A percentile compares a stretch with the other conserved stretches of the same genome.
Conservation (phyloP, 1,284 basidiomycete genomes). For the Irpex rosettiformis region DNA sequence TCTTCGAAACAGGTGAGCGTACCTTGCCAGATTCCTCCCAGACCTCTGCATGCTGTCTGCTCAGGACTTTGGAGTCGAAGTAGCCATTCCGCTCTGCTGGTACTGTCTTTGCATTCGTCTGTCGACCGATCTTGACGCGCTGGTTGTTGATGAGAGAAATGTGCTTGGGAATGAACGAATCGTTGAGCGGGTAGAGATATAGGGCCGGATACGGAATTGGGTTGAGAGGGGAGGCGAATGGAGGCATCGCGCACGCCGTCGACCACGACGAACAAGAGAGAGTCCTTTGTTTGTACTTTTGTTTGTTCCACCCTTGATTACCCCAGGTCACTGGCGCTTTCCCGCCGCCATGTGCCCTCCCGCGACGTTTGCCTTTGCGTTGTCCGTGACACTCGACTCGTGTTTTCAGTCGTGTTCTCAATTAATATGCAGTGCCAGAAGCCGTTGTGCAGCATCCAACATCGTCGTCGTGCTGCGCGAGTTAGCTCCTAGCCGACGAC, state of each 20-base stretch:
- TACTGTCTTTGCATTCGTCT: conserved; percentile 95
- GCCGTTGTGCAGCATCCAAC: not conserved
- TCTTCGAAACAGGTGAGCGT: conserved; percentile 19
- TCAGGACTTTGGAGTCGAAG: conserved; percentile 97
- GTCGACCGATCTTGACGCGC: conserved; percentile 94
- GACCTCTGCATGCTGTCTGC: conserved; percentile 95
- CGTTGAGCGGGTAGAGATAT: conserved; percentile 94
- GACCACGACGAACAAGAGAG: conserved; percentile 28
- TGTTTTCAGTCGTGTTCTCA: not conserved
- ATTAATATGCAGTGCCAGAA: not conserved
- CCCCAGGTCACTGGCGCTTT: conserved; percentile 11
- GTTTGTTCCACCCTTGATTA: conserved; percentile 18
- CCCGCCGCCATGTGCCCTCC: conserved; percentile 15
- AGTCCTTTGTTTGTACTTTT: conserved; percentile 25
- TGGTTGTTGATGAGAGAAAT: conserved; percentile 76
- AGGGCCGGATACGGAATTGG: conserved; percentile 60
- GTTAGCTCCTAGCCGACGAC: not conserved
- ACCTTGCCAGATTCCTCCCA: conserved; percentile 93
- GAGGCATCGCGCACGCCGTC: conserved; percentile 33
- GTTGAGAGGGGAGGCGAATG: conserved; percentile 29
- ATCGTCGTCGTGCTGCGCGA: too few relatives aligned
- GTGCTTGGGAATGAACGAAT: conserved; percentile 95
- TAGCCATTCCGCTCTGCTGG: conserved; percentile 95
- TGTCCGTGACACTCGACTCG: not conserved
- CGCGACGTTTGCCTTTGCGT: conserved; percentile 10